A percentile compares a stretch with the other conserved stretches of the same genome.
phyloP scores from a whole-genome alignment of 2,329 filamentous ascomycete species.

The Drechslerella coelobrocha region DNA sequence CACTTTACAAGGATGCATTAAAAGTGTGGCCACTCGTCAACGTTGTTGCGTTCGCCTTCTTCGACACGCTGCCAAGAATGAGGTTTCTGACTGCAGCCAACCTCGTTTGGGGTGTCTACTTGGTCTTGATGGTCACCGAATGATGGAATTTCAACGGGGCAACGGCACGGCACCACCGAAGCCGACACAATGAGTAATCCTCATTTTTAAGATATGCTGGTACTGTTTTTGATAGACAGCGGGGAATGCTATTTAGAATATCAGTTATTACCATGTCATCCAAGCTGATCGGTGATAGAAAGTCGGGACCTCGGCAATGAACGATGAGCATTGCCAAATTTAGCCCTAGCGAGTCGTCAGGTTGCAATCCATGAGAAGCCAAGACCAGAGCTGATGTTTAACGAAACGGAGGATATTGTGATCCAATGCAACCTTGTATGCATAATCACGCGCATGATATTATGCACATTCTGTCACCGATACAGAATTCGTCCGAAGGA shows the following conservation, averaged over 20 bases:
- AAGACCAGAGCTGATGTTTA: too few species aligned
- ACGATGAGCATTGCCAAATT: slow-evolving; percentile 16
- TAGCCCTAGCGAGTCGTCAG: slow-evolving; percentile 1
- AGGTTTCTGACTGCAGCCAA: slow-evolving; percentile 41
- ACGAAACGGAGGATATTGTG: background rate
- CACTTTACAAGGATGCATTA: slow-evolving; percentile 38
- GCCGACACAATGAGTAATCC: background rate
- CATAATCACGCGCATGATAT: slow-evolving; percentile 2
- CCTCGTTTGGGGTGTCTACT: slow-evolving; percentile 43
- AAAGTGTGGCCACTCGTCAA: slow-evolving; percentile 43
- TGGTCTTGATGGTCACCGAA: slow-evolving; percentile 39
- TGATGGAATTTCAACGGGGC: too few species aligned
- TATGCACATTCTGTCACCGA: slow-evolving; percentile 27
- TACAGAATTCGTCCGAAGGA: slow-evolving; percentile 26
- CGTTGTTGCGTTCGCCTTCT: slow-evolving; percentile 34
- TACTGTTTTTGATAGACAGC: background rate
- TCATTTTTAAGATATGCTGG: background rate
- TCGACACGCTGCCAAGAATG: slow-evolving; percentile 44
- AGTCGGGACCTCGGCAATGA: slow-evolving; percentile 21
- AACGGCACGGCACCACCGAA: background rate
- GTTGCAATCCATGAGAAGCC: background rate
- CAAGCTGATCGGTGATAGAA: too few species aligned
- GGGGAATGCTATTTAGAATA: background rate
- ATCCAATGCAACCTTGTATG: slow-evolving; percentile 30
- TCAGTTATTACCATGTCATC: too few species aligned